Evolutionary conservation across 306 rosid species (phyloP).

Genomic region (Abrus pulchellus): DNA sequence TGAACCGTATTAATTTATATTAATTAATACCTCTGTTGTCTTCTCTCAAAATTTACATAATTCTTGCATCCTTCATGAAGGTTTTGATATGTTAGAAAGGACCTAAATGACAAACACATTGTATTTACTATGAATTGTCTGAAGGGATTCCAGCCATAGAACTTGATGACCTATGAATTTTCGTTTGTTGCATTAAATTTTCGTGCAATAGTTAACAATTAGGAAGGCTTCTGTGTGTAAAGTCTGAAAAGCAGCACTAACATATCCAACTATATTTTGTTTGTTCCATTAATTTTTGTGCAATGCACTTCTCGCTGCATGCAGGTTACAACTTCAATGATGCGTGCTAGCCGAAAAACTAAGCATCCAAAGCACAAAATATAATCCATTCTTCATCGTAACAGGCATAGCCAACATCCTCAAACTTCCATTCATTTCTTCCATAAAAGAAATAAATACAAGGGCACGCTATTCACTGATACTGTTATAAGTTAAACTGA

Average conservation of each 20-base stretch:
- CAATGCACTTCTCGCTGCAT: not conserved
- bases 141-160: slow-evolving; percentile 8
- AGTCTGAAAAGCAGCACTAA: not conserved
- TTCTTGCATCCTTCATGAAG: not conserved
- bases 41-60: slow-evolving; percentile 13
- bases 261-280: too few species aligned
- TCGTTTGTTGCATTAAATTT: not conserved
- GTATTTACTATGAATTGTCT: not conserved
- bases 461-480: slow-evolving; percentile 1
- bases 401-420: slow-evolving; percentile 9
- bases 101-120: not conserved
- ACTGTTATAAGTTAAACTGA: not conserved
- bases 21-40: not conserved
- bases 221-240: not conserved
- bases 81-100: not conserved
- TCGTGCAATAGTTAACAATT: not conserved
- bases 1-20: not conserved
- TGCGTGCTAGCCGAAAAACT: not conserved
- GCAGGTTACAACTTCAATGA: not conserved
- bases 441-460: slow-evolving; percentile 18
- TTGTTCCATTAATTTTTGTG: too few species aligned
- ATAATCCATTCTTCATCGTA: not conserved
- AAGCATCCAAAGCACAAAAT: slow-evolving; percentile 20
- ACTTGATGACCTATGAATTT: not conserved
- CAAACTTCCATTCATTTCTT: slow-evolving; percentile 35